These are phyloP conservation scores for Citrus reticulata DNA, from an alignment of 345 rosid species.

Conservation along the genomic window DNA sequence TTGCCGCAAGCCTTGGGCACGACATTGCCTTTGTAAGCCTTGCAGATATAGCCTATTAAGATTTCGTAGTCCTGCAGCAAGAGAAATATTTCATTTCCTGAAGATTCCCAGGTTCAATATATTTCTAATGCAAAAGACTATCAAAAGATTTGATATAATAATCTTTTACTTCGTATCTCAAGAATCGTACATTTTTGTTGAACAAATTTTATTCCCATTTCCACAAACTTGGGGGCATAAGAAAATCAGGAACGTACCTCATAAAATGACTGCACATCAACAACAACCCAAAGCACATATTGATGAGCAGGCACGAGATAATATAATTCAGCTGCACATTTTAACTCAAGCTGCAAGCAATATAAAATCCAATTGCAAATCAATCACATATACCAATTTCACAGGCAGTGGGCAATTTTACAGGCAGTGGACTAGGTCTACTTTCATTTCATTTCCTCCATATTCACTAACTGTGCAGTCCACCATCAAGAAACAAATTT, in stretches of 20 bases:
- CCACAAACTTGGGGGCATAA: not conserved
- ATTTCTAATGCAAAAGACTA: not conserved
- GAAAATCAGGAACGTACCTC: constrained; percentile 48
- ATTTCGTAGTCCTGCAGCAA: constrained; percentile 66
- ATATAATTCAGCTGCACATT: constrained; percentile 75
- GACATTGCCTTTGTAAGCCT: constrained; percentile 55
- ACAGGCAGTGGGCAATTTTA: not conserved
- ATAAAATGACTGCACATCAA: constrained; percentile 84
- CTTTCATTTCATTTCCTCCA: not conserved
- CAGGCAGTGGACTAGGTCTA: not conserved
- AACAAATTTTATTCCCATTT: not conserved
- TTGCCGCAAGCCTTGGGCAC: constrained; percentile 50
- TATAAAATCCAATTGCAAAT: not conserved
- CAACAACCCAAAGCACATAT: constrained; percentile 93
- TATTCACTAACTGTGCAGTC: not conserved
- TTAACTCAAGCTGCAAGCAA: constrained; percentile 64
- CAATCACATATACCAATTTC: not conserved
- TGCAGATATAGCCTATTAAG: constrained; percentile 72
- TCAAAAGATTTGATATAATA: not conserved
- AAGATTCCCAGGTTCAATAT: not conserved
- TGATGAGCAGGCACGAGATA: constrained; percentile 78
- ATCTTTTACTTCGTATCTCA: not conserved
- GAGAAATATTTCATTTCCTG: not conserved
- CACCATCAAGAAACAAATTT: not conserved
- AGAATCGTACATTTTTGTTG: not conserved